phyloP scores from a whole-genome alignment of 345 rosid genomes.

The Lenwebbia sp. region DNA sequence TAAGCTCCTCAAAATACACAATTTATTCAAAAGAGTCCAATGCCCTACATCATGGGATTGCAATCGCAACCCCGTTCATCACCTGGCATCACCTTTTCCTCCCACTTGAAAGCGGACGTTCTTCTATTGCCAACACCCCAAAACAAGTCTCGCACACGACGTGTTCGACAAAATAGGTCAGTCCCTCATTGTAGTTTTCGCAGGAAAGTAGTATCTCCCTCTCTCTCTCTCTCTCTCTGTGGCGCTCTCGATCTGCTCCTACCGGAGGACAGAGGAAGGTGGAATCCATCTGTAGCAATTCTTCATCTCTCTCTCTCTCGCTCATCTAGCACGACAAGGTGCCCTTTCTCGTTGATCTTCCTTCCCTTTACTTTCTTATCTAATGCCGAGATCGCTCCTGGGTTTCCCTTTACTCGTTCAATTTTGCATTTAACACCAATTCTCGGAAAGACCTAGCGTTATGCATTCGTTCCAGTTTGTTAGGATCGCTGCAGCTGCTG shows the following conservation, averaged over 20 bases:
- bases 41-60: no score
- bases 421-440: background rate
- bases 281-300: background rate
- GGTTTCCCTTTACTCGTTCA: background rate
- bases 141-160: no score
- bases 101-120: no score
- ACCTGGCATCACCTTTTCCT: no score
- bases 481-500: background rate
- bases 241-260: background rate
- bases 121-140: no score
- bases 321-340: background rate
- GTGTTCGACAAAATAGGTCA: no score
- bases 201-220: background rate
- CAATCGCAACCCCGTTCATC: no score
- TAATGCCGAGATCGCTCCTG: background rate
- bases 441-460: background rate
- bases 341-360: background rate
- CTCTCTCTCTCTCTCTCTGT: background rate
- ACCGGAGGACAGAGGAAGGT: background rate
- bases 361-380: background rate
- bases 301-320: background rate
- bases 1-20: background rate
- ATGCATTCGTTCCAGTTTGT: background rate
- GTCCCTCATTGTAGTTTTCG: background rate
- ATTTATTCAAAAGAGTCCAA: no score